A percentile compares a stretch with the other conserved stretches of the same genome.
Conservation (phyloP, 192 early-diverging fungal species). For the Backusella mclennaniae region DNA sequence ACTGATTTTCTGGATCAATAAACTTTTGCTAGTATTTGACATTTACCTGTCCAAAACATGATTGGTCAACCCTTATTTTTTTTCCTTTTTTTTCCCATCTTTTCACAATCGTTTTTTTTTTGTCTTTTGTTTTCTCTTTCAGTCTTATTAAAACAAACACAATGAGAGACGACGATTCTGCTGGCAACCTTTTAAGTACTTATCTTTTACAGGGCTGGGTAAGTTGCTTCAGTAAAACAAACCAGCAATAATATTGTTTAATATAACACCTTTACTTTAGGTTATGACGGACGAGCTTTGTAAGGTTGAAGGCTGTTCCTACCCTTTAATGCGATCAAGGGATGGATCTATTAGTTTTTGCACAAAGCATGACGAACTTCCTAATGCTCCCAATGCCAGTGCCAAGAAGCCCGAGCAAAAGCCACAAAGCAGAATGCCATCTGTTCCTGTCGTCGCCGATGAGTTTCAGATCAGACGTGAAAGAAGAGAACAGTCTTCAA, state of each 20-base stretch:
- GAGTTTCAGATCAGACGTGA: background rate
- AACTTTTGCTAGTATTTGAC: background rate
- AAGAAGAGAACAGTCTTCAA: conserved; percentile 46
- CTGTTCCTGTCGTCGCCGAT: background rate
- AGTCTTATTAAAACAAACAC: background rate
- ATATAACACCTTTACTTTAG: background rate
- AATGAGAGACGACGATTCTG: background rate
- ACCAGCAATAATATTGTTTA: background rate
- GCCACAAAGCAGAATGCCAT: background rate
- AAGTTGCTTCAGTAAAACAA: background rate
- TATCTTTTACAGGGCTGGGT: conserved; percentile 42
- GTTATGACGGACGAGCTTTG: conserved; percentile 37
- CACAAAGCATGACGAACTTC: conserved; percentile 29
- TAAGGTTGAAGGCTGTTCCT: conserved; percentile 16
- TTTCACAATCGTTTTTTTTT: background rate
- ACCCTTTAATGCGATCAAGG: conserved; percentile 36
- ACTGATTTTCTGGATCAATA: background rate
- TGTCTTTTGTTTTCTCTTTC: background rate
- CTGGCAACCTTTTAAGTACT: conserved; percentile 11
- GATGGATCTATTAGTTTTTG: conserved; percentile 30
- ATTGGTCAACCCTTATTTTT: background rate
- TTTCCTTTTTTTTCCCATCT: background rate
- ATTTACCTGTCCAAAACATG: background rate
- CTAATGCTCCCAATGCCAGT: background rate
- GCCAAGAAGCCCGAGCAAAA: background rate